Conservation (phyloP, 306 rosid genomes). For the Quillaja saponaria region DNA sequence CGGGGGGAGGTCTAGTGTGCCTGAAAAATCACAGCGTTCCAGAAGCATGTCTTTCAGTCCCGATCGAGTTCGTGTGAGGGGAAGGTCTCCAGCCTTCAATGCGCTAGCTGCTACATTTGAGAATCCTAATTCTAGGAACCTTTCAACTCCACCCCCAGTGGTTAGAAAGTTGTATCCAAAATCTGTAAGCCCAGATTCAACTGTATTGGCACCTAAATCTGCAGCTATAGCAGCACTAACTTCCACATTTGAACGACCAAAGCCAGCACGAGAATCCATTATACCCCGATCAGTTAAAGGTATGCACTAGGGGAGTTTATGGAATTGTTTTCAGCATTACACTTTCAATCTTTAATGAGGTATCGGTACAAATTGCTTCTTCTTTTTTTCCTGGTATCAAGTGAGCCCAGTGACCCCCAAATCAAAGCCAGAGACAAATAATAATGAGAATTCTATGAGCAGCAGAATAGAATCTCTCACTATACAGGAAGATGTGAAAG, state of each 20-base stretch:
- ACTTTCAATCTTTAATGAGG: constrained; percentile 17
- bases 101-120: constrained; percentile 91
- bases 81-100: constrained; percentile 97
- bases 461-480: constrained; percentile 63
- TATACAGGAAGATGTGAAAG: constrained; percentile 82
- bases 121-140: constrained; percentile 69
- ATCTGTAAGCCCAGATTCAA: constrained; percentile 64
- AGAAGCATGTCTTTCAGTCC: constrained; percentile 95
- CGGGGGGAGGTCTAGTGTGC: constrained; percentile 83
- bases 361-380: constrained; percentile 11
- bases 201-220: constrained; percentile 53
- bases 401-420: constrained; percentile 46
- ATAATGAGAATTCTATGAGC: constrained; percentile 47
- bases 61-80: constrained; percentile 91
- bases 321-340: constrained; percentile 11
- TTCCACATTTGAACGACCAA: constrained; percentile 62
- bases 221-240: constrained; percentile 64
- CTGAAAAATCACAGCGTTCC: constrained; percentile 88
- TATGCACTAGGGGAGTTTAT: constrained; percentile 33
- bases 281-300: constrained; percentile 83
- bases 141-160: constrained; percentile 95
- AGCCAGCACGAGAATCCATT: constrained; percentile 58
- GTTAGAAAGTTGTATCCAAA: constrained; percentile 82
- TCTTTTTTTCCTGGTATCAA: constrained; percentile 35
- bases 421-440: constrained; percentile 45